Evolutionary conservation across 2,329 filamentous ascomycete genomes (phyloP), one percentile per base, ranked within the genome.

Genomic region (Diaporthe destruens): DNA sequence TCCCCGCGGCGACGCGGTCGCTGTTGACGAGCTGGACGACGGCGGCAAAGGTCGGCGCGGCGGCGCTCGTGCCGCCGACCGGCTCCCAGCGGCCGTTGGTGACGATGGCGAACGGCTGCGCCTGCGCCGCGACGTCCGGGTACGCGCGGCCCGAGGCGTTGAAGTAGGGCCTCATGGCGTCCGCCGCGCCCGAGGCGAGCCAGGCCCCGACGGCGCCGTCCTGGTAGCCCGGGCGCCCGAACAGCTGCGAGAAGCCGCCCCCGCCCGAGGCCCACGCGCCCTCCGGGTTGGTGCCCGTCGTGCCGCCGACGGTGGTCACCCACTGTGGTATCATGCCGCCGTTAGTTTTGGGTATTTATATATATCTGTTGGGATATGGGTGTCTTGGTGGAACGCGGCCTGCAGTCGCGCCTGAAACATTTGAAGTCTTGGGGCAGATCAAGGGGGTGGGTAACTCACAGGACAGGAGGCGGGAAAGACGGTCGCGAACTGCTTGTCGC

Each of bases 271-370:
- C 77, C 54, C 87, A 84, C 8, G 86, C 86, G 47, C 78, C 79
- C 77, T 92, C 91, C 0, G 89, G 89, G 11, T 72, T 84, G 74
- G 75, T 80, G 1, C 73, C 84, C 74, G 84, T 82, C 0, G 90
- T 92, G 0, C 87, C 90, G 2, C 91, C 47, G n/a, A 51, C 47
- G n/a, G 9, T 20, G 11, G 47, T 51, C n/a, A 51, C 47, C 91
- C 1, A 92, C 89, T 0, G 87, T 79, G 0, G 91, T 42, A 6
- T 18, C 92, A 63, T 92, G 86, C 74, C 89, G 92, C 0, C 0
- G 11, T 51, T 25, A 51, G 47, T 14, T 14, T 0, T 25, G n/a
- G 23, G 5, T 29, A 29, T 29, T 5, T n/a, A n/a, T n/a, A n/a
- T n/a, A 51, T 6, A 0, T 49, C 7, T 23, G 1, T 49, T 49